A percentile compares a stretch with the other conserved stretches of the same genome.
Conservation (phyloP, 176 grass and related monocot genomes). For the Ananas comosus region DNA sequence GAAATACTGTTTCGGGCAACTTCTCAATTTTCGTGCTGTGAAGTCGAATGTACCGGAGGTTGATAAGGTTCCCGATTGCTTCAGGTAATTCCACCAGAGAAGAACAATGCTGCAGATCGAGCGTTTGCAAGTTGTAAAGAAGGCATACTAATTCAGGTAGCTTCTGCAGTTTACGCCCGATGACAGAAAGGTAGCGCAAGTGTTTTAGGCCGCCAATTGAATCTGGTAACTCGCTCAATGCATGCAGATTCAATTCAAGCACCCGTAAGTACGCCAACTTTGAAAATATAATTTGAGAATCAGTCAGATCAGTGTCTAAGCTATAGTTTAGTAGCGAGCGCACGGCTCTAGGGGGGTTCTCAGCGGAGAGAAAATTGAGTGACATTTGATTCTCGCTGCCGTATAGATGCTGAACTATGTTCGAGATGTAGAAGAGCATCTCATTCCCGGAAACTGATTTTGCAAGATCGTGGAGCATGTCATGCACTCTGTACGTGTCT, state of each 20-base stretch:
- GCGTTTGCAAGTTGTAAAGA: slow-evolving; percentile 11
- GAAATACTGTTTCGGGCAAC: slow-evolving; percentile 14
- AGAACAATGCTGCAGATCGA: neutral
- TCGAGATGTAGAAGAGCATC: no score
- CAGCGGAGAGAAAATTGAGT: no score
- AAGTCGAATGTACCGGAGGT: slow-evolving; percentile 8
- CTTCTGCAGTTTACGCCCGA: neutral
- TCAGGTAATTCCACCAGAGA: neutral
- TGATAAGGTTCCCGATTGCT: slow-evolving; percentile 22
- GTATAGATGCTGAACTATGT: no score
- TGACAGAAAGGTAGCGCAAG: slow-evolving; percentile 1
- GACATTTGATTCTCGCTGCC: no score
- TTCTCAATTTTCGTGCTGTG: neutral
- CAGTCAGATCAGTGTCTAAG: no score
- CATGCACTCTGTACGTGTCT: neutral
- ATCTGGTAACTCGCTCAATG: neutral
- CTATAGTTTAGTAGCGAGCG: no score
- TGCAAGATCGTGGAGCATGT: slow-evolving; percentile 1
- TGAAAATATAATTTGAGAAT: no score
- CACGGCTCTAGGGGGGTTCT: no score
- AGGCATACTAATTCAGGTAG: neutral
- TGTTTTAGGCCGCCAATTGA: neutral
- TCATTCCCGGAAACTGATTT: neutral
- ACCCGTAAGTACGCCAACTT: neutral
- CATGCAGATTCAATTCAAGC: neutral